Evolutionary conservation across 129 eudicot genomes (phyloP), one percentile per base, ranked within the genome.

Genomic region (Tagetes erecta): DNA sequence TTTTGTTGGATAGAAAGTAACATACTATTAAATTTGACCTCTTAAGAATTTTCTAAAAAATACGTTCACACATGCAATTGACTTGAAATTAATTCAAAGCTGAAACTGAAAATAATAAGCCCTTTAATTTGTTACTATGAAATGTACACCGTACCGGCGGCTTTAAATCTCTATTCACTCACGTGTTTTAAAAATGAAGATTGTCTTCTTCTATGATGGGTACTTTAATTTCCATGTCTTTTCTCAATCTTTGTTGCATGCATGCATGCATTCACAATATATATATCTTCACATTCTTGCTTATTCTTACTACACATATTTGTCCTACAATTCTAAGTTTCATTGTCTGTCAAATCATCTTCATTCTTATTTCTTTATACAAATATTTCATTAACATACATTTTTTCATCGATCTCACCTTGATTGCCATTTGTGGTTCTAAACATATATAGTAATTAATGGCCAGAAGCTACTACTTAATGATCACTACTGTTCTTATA

Each of bases 241-340:
- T 66, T 66, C 2, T 51, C 51, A 66, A 34, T 56, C 31, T 57
- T 20, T 20, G 27, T 20, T 57, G 44, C 73, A 53, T 44, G 70
- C 77, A 56, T 70, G 55, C 71, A 66, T 80, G 83, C 77, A 57
- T 70, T 40, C 68, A 59, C 72, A 68, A n/a, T 80, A 73, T 73
- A 70, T 30, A 53, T 42, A 46, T 60, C 56, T 10, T 75, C 62
- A 63, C 50, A 44, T n/a, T 72, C 60, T 38, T 65, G 27, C 47
- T 35, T n/a, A 56, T 59, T n/a, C 31, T 49, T 42, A 74, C 13
- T 20, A 80, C 27, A 40, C 38, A 67, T 38, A 55, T 63, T n/a
- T 11, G 7, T 33, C 50, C 55, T 51, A 34, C 27, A 20, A 35
- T 41, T 47, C 68, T 39, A 68, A 51, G 35, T 30, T 35, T 34